phyloP scores from a whole-genome alignment of 1,139 yeast genomes.

The Taphrina deformans region DNA sequence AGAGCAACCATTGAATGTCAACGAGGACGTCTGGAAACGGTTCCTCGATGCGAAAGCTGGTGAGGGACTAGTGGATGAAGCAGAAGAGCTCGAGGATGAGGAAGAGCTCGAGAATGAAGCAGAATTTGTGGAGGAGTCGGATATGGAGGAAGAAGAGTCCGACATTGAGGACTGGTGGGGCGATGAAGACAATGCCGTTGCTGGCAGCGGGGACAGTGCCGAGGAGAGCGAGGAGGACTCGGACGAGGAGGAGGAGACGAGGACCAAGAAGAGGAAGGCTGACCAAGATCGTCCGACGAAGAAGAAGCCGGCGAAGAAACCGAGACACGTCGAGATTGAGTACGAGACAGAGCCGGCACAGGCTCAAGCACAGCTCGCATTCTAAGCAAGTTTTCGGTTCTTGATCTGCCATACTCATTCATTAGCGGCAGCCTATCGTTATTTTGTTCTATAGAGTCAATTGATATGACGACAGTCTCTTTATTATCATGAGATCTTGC shows the following conservation, averaged over 20 bases:
- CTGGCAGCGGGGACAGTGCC: conserved; percentile 9
- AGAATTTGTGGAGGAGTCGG: conserved; percentile 34
- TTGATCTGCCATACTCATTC: neutral
- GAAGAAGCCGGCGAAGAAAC: conserved; percentile 16
- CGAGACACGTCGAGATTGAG: conserved; percentile 34
- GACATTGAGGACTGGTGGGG: conserved; percentile 35
- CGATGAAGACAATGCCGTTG: neutral
- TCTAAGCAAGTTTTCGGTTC: neutral
- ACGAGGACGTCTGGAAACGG: conserved; percentile 91
- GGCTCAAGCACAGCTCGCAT: conserved; percentile 11
- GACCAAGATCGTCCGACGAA: conserved; percentile 1
- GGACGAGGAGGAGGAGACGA: conserved; percentile 27
- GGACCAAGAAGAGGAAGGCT: conserved; percentile 21
- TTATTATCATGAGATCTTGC: no score
- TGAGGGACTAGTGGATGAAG: conserved; percentile 64
- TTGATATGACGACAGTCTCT: no score
- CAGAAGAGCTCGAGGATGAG: conserved; percentile 61
- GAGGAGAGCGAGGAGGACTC: conserved; percentile 23
- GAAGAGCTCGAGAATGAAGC: conserved; percentile 43
- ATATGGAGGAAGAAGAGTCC: conserved; percentile 30
- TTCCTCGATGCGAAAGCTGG: conserved; percentile 70
- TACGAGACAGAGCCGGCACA: conserved; percentile 33
- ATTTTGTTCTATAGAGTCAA: no score
- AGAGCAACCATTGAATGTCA: conserved; percentile 94
- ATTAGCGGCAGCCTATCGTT: neutral